These are phyloP conservation scores for Boletus rubroflammeus DNA, from an alignment of 768 basidiomycete species.

Conservation along the genomic window DNA sequence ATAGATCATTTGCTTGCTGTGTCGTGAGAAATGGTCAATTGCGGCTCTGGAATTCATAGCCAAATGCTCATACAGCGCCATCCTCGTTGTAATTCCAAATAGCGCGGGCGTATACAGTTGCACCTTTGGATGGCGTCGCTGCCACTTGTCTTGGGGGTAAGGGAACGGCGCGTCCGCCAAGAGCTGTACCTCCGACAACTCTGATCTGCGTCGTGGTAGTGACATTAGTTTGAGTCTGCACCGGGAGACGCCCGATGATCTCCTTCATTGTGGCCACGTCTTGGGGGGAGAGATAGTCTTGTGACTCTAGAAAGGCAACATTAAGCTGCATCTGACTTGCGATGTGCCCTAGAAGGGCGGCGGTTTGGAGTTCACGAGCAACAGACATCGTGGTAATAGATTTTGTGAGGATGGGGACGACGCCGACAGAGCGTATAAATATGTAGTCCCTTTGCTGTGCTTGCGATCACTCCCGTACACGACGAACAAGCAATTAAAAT, in stretches of 20 bases:
- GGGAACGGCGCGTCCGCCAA: conserved; percentile 17
- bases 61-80: conserved; percentile 38
- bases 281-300: conserved; percentile 47
- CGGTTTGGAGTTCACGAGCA: conserved; percentile 24
- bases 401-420: background rate
- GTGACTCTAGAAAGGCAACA: conserved; percentile 53
- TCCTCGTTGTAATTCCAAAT: conserved; percentile 67
- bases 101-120: conserved; percentile 44
- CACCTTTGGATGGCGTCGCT: conserved; percentile 3
- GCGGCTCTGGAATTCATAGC: background rate
- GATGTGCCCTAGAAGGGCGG: conserved; percentile 57
- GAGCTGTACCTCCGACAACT: background rate
- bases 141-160: conserved; percentile 9
- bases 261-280: conserved; percentile 42
- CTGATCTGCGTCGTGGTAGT: conserved; percentile 13
- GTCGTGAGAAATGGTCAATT: conserved; percentile 4
- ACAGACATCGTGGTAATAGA: conserved; percentile 19
- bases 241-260: conserved; percentile 47
- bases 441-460: conserved; percentile 16
- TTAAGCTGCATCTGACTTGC: conserved; percentile 54
- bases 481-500: background rate
- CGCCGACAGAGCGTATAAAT: conserved; percentile 11
- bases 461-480: background rate
- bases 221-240: conserved; percentile 19
- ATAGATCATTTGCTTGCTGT: conserved; percentile 77